phyloP scores from a whole-genome alignment of 176 grass and related monocot genomes.

The Cocos nucifera region DNA sequence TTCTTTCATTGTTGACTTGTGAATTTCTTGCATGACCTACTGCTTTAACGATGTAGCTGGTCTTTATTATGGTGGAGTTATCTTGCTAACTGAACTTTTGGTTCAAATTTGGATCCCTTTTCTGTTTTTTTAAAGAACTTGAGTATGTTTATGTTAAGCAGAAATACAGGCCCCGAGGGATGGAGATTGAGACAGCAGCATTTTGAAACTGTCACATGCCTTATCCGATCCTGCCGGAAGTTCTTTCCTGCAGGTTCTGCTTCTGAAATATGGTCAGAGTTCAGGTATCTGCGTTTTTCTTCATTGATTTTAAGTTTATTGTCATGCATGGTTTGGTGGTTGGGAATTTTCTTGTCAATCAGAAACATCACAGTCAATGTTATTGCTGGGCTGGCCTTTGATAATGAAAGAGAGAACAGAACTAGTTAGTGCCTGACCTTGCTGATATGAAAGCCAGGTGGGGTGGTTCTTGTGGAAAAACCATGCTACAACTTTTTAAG shows the following conservation, averaged over 20 bases:
- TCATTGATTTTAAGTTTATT: background rate
- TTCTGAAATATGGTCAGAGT: constrained; percentile 86
- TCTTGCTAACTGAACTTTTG: background rate
- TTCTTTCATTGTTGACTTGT: background rate
- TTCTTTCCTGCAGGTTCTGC: constrained; percentile 82
- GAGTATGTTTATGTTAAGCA: constrained; percentile 15
- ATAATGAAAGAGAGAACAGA: no score
- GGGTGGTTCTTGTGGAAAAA: no score
- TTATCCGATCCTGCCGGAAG: constrained; percentile 60
- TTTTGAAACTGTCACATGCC: constrained; percentile 68
- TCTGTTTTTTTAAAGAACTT: background rate
- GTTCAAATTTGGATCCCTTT: background rate
- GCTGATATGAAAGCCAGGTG: no score
- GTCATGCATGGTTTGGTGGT: no score
- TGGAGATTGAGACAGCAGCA: constrained; percentile 81
- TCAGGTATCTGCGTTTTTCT: constrained; percentile 41
- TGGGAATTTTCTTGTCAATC: no score
- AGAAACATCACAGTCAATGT: no score
- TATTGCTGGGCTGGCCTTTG: no score
- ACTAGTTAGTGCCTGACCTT: no score
- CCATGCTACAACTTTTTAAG: no score
- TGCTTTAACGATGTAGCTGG: background rate
- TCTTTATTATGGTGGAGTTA: background rate
- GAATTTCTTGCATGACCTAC: background rate
- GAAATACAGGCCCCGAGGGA: constrained; percentile 95